Conservation (phyloP, 805 yeast species). For the Grigorovia transvaalensis region DNA sequence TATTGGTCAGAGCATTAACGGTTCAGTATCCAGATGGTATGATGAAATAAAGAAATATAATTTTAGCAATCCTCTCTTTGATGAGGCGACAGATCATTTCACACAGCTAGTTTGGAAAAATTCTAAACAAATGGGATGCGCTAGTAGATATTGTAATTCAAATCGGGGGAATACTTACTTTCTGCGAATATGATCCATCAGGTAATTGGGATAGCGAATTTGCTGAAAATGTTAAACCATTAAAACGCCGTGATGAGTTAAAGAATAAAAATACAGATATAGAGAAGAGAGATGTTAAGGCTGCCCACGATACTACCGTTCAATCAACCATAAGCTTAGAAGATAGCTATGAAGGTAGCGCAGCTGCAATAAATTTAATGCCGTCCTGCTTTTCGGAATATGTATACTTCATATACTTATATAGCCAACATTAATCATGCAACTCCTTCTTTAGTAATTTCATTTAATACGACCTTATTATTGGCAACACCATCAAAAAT, state of each 20-base stretch:
- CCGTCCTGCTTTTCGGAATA: too few relatives aligned
- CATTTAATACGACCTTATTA: too few relatives aligned
- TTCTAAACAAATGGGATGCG: constrained; percentile 58
- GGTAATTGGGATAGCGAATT: constrained; percentile 60
- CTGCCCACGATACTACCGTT: too few relatives aligned
- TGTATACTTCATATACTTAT: too few relatives aligned
- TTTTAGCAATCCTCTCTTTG: constrained; percentile 39
- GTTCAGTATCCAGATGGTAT: constrained; percentile 64
- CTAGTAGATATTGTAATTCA: constrained; percentile 45
- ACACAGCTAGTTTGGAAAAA: constrained; percentile 67
- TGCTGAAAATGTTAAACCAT: constrained; percentile 24
- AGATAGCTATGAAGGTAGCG: too few relatives aligned
- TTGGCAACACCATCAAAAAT: too few relatives aligned
- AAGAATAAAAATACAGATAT: too few relatives aligned
- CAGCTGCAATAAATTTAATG: too few relatives aligned
- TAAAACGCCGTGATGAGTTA: not conserved
- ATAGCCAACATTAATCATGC: too few relatives aligned
- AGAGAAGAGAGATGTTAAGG: too few relatives aligned
- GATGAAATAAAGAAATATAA: constrained; percentile 48
- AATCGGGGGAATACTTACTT: constrained; percentile 50
- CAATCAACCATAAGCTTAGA: too few relatives aligned
- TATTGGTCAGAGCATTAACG: constrained; percentile 38
- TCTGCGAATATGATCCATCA: constrained; percentile 65
- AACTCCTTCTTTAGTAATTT: too few relatives aligned
- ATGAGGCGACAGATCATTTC: constrained; percentile 50